Base-by-base conservation (phyloP, 768 basidiomycete species). In the Leccinellum rugosiceps region DNA sequence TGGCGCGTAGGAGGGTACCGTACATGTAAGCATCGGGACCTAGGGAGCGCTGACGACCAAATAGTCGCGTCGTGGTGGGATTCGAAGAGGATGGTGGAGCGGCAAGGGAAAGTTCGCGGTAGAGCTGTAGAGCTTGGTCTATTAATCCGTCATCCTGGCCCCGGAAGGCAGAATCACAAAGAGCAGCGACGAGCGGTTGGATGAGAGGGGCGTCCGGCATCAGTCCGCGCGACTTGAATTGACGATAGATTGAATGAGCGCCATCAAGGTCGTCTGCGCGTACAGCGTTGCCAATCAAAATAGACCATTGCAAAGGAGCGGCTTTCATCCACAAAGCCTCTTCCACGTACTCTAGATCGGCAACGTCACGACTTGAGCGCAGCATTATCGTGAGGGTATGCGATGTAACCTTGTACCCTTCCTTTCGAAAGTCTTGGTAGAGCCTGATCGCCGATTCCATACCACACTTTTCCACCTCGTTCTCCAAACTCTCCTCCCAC, bases 21-120 rank as follows among this genome's bases (percentile, higher is more conserved):
- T 84, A 90, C 44, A 88, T 77, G 43, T 76, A 74, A 19, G 76
- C 68, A 59, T 83, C 80, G 1, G 82, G 82, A 1, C 80, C 80
- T 4, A 52, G 50, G 5, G 78, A 73, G 56, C 75, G 78, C 14
- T 63, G 69, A 53, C 63, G 68, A 55, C 63, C 68, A 43, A 68
- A 67, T 10, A 58, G 52, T 28, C 58, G 61, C 19, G 58, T 52
- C 13, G 58, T 43, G 19, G n/a, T 46, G 28, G 48, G 19, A 34
- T 51, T 57, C 32, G 69, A 48, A 21, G 62, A 51, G 1, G 68
- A 58, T 14, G 68, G 61, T 3, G 75, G 74, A 30, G 64, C 64
- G n/a, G 69, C 67, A 32, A 58, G 65, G 6, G 74, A 69, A 28
- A 85, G 74, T 43, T 83, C 81, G 15, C 64, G 65, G 63, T 85